Base-by-base conservation (phyloP, 2,329 filamentous ascomycete species). In the Metarhizium rileyi region DNA sequence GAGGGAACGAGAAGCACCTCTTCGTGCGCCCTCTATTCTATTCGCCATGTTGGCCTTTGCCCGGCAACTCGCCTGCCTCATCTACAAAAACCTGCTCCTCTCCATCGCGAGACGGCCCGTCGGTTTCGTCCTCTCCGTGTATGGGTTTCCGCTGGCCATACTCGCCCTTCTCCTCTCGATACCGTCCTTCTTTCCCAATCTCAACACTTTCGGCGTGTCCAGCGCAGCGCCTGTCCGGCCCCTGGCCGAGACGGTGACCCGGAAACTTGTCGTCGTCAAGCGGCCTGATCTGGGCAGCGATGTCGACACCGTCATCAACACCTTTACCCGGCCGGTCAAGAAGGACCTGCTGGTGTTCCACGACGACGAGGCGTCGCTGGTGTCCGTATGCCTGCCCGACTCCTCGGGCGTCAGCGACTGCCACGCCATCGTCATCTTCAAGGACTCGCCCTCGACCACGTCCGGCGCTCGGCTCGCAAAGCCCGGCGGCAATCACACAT, bases 131-230 rank as follows among this genome's bases (percentile, higher is more conserved):
- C 22, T 64, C n/a, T 56, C 53, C 27, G 53, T 55, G 23, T 61
- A 59, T 23, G 54, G 56, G 26, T 48, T 60, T 1, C 64, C 64
- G 1, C 56, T 66, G 26, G 49, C 57, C n/a, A 53, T 65, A 40
- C 59, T 65, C 35, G 55, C 56, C 44, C 43, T 65, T 12, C 56
- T 62, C n/a, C 53, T 58, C 3, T 58, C 56, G 28, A 61, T 64
- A 36, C 57, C 57, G 1, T 56, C 57, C n/a, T 62, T 63, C 30
- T 40, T 55, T 16, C 43, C 52, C 6, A 44, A 50, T 1, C 38
- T 48, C 3, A 50, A 53, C 33, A 44, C 30, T 1, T 56, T 51
- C 46, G 57, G 58, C 20, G 27, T 58, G 14, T 27, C 53, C 60
- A 2, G 48, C 49, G 0, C 57, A 56, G 1, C 56, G 30, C 30